Base-by-base conservation (phyloP, 1,284 basidiomycete genomes). In the Sphagnurus paluster region DNA sequence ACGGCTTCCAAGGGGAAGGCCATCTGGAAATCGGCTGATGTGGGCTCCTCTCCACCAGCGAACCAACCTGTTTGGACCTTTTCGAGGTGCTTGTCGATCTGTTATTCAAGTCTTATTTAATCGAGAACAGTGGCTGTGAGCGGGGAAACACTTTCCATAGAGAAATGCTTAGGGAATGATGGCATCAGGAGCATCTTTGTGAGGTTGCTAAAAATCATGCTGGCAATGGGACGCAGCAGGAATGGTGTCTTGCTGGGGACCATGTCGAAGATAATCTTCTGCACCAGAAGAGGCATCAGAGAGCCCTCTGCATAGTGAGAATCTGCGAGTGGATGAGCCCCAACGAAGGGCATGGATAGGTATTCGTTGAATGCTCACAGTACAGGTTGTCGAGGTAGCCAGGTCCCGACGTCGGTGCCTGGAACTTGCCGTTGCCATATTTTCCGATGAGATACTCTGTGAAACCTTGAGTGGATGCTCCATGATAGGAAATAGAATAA, bases 301-400 rank as follows among this genome's bases (percentile, higher is more conserved):
- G 69, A 65, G 3, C 70, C 74, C 54, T 74, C 73, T 4, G 71
- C 57, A 45, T 69, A 74, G 55, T 75, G 72, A 3, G 61, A 61
- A 48, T 61, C 71, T 72, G 39, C 5, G 29, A 26, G 23, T 20
- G 19, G 19, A 48, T 16, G 7, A 26, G 25, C 25, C 9, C 23
- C 14, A 32, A 8, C 23, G 28, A 21, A 30, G 28, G 16, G 14
- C 10, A 23, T 28, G 7, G 19, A 21, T 44, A 24, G 11, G 44
- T 16, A 10, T 3, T 8, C 23, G 13, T 21, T 14, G 17, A 11
- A 14, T 36, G 53, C 67, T 46, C 45, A 71, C 72, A 74, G 48
- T 70, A 74, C 9, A 72, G 36, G 42, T 70, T 69, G 44, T 75
- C 65, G 10, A 75, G 28, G 48, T 60, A 60, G 9, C 42, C 45